Percentiles rank a stretch among this genome's conserved stretches.
Conservation (phyloP, 148 eudicot genomes). For the Amaranthus hypochondriacus region DNA sequence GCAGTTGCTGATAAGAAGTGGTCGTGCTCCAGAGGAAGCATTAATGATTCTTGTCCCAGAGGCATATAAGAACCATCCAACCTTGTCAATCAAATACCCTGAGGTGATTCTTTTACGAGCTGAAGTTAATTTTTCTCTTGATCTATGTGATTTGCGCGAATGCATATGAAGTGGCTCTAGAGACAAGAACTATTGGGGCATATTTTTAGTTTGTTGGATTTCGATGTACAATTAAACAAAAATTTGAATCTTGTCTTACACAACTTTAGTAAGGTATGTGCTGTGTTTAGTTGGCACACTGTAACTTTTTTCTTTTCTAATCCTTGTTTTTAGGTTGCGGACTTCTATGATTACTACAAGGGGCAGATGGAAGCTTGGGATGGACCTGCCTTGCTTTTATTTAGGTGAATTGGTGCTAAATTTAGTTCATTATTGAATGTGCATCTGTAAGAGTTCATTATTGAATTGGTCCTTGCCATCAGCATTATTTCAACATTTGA, state of each 20-base stretch:
- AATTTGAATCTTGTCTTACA: background rate
- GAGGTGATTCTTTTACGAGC: slow-evolving; percentile 48
- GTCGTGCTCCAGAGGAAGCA: slow-evolving; percentile 89
- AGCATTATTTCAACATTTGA: no score
- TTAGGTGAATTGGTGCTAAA: slow-evolving; percentile 52
- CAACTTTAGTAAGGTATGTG: background rate
- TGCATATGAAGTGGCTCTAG: background rate
- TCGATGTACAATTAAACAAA: background rate
- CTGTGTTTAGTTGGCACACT: slow-evolving; percentile 10
- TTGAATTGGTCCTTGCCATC: no score
- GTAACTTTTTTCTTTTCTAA: background rate
- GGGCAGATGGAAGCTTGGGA: slow-evolving; percentile 99
- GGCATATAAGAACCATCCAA: slow-evolving; percentile 97
- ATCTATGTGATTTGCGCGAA: slow-evolving; percentile 3
- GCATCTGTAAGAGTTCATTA: background rate
- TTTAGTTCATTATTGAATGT: background rate
- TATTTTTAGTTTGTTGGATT: background rate
- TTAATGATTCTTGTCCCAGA: slow-evolving; percentile 97
- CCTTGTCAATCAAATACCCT: slow-evolving; percentile 80
- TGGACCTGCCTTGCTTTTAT: slow-evolving; percentile 97
- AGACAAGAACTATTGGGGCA: background rate
- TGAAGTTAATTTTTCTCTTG: slow-evolving; percentile 6
- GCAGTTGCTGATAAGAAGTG: slow-evolving; percentile 94
- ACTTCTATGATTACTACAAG: slow-evolving; percentile 95
- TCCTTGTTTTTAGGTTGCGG: slow-evolving; percentile 50